Conservation (phyloP, 129 eudicot species). For the Oenanthe sinensis region DNA sequence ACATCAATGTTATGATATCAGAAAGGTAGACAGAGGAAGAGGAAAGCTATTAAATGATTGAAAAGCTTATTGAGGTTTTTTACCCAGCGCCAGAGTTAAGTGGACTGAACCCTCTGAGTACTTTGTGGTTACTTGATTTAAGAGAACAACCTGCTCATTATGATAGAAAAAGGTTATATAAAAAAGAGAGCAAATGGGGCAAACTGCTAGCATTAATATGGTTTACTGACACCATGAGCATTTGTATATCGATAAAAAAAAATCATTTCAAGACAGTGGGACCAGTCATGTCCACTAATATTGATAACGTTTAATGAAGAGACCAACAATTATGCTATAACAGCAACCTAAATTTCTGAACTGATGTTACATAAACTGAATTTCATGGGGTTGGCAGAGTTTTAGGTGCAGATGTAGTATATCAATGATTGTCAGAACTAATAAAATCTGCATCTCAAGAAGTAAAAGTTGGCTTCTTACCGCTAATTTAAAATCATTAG, state of each 20-base stretch:
- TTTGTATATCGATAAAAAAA: not conserved
- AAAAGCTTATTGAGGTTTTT: constrained; percentile 5
- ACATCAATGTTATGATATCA: not conserved
- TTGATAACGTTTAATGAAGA: not conserved
- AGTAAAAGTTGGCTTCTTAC: constrained; percentile 36
- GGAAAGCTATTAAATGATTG: not conserved
- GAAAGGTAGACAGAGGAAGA: not conserved
- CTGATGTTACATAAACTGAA: not conserved
- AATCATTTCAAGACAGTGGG: no score
- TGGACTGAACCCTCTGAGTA: constrained; percentile 66
- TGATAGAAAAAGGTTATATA: not conserved
- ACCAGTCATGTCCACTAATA: not conserved
- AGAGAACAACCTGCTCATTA: constrained; percentile 62
- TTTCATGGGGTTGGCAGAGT: not conserved
- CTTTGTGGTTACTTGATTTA: constrained; percentile 88
- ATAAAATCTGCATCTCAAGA: not conserved
- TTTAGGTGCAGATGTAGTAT: not conserved
- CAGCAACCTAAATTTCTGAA: not conserved
- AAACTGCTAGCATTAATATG: not conserved
- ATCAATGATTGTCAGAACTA: not conserved
- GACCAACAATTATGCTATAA: not conserved
- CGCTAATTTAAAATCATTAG: constrained; percentile 60
- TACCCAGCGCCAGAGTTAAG: constrained; percentile 86
- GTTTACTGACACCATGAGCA: not conserved
- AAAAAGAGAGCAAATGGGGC: not conserved